Evolutionary conservation across 2,329 filamentous ascomycete species (phyloP).

Genomic region (Sphaerulina vaccinii): DNA sequence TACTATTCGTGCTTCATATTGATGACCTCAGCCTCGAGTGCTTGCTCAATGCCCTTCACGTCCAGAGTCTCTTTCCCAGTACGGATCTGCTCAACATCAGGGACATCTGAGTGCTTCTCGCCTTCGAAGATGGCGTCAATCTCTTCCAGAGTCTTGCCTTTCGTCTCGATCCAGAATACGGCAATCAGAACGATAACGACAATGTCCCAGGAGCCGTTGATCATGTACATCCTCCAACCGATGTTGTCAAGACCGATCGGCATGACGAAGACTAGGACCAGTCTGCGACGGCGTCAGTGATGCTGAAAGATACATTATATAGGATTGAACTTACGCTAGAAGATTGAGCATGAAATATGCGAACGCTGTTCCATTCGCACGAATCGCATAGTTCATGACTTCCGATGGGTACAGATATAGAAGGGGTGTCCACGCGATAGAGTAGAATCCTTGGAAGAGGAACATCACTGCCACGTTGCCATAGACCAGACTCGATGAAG

Average conservation of each 20-base stretch:
- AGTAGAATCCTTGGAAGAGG: conserved; percentile 54
- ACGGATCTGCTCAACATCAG: conserved; percentile 28
- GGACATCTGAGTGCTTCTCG: conserved; percentile 30
- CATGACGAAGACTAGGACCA: conserved; percentile 41
- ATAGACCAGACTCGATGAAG: conserved; percentile 37
- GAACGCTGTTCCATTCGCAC: conserved; percentile 44
- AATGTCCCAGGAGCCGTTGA: conserved; percentile 47
- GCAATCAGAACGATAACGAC: conserved; percentile 42
- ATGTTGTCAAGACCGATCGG: conserved; percentile 60
- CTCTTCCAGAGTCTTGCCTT: conserved; percentile 35
- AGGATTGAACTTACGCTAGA: conserved; percentile 29
- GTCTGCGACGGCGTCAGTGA: conserved; percentile 37
- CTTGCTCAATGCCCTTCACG: conserved; percentile 21
- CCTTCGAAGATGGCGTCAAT: conserved; percentile 36
- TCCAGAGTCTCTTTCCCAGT: conserved; percentile 24
- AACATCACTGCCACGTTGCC: conserved; percentile 52
- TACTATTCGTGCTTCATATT: conserved; percentile 19
- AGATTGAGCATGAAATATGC: conserved; percentile 26
- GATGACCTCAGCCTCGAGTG: conserved; percentile 22
- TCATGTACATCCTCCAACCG: conserved; percentile 41
- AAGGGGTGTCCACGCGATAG: conserved; percentile 53
- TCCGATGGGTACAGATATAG: conserved; percentile 52
- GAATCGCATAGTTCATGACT: conserved; percentile 51
- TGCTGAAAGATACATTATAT: neutral
- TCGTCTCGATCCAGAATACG: conserved; percentile 33